Percentiles rank a stretch among this genome's conserved stretches.
Conservation (phyloP, 2,329 filamentous ascomycete species). For the Sphaerostilbella broomeana region DNA sequence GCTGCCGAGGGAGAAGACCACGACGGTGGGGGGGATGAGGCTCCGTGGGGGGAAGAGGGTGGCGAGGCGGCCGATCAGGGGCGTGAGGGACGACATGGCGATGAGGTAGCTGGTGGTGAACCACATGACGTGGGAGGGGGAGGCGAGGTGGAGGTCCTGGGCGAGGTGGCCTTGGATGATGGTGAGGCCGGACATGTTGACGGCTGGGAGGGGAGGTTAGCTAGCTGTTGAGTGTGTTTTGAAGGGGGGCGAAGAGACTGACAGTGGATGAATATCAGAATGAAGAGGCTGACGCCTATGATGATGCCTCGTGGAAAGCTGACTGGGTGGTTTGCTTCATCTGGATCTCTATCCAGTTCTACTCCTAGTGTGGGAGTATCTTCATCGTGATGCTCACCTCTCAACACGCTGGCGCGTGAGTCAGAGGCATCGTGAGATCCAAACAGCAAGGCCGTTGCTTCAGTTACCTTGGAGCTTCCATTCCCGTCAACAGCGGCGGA, state of each 20-base stretch:
- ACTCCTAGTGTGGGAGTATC: no score
- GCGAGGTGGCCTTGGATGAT: slow-evolving; percentile 75
- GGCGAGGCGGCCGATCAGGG: slow-evolving; percentile 64
- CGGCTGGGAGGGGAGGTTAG: slow-evolving; percentile 28
- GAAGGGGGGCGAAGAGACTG: not conserved
- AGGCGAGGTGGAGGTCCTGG: slow-evolving; percentile 63
- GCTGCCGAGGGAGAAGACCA: slow-evolving; percentile 52
- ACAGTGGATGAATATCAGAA: slow-evolving; percentile 22
- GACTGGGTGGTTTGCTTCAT: not conserved
- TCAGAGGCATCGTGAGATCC: not conserved
- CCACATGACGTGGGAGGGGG: slow-evolving; percentile 69
- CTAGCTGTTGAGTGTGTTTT: not conserved
- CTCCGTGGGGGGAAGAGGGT: slow-evolving; percentile 60
- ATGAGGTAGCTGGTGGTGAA: slow-evolving; percentile 72
- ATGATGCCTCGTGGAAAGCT: not conserved
- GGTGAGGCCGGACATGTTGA: slow-evolving; percentile 74
- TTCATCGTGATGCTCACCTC: no score
- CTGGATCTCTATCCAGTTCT: not conserved
- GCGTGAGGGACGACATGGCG: slow-evolving; percentile 55
- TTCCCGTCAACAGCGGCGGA: no score
- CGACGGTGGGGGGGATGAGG: slow-evolving; percentile 58
- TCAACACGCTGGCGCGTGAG: not conserved
- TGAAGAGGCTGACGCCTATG: slow-evolving; percentile 16
- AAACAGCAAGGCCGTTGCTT: slow-evolving; percentile 4
- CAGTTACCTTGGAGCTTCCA: not conserved